Base-by-base conservation (phyloP, 2,329 filamentous ascomycete genomes). In the Fusarium sp. region DNA sequence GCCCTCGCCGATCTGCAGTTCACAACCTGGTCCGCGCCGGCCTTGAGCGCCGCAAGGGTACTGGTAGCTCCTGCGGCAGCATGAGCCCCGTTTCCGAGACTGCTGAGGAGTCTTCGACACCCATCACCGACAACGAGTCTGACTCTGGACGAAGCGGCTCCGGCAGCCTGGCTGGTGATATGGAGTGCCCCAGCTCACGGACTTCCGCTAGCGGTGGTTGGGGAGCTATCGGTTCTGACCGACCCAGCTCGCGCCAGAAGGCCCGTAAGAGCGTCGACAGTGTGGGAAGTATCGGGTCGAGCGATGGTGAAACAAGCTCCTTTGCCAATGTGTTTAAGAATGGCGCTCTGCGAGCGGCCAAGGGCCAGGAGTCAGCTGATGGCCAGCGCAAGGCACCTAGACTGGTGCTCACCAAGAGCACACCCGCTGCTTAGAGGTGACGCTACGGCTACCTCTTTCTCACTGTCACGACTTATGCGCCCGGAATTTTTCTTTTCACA, bases 11-110 rank as follows among this genome's bases (percentile, higher is more conserved):
- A 74, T 95, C 93, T 78, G 96, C 96, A 29, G 92, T 99, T 52
- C 92, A 95, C 85, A 98, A 95, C 81, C 89, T 99, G 59, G 94
- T 98, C 71, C 93, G 94, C 74, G 96, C 96, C 63, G 95, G 96
- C 18, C 89, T 96, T 72, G 94, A 95, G 80, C 93, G 96, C 69
- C 94, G 96, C 89, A 87, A 93, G 89, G 84, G 92, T 67, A 93
- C 93, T 72, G 88, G 90, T 72, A 92, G 91, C 81, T 90, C 89
- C 74, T 88, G 88, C 69, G 94, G 94, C 69, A 95, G 93, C 83
- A 94, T 94, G 85, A 97, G 94, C 79, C 96, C 96, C 14, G 93
- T 96, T 66, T 98, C 95, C 62, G 96, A 98, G 85, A 91, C 89
- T 64, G 88, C 87, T 5, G 90, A 92, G 77, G 87, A 91, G 73